phyloP scores from a whole-genome alignment of 2,329 filamentous ascomycete genomes.

The Rachicladosporium sp. region DNA sequence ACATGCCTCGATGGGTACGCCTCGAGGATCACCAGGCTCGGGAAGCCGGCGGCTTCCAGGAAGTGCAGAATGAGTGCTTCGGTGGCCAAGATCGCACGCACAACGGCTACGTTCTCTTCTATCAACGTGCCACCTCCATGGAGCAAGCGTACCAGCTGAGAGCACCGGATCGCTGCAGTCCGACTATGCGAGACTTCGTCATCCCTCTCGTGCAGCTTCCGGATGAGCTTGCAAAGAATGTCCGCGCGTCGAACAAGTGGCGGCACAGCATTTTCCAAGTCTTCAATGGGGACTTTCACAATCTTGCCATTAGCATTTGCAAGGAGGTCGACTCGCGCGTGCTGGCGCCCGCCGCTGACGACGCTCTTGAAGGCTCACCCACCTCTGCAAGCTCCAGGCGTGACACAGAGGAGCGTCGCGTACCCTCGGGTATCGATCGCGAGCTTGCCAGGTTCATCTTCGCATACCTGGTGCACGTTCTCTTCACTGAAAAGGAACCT shows the following conservation, averaged over 20 bases:
- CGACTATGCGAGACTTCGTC: background rate
- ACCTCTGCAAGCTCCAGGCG: background rate
- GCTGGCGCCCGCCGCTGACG: conserved; percentile 1
- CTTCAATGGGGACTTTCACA: conserved; percentile 13
- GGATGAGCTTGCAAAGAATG: conserved; percentile 2
- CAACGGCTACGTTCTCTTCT: conserved; percentile 98
- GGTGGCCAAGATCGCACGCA: conserved; percentile 31
- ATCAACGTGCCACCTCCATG: conserved; percentile 65
- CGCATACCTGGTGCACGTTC: conserved; percentile 1
- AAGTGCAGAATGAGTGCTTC: conserved; percentile 66
- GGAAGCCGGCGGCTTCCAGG: conserved; percentile 60
- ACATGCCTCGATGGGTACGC: conserved; percentile 60
- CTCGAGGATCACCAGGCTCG: conserved; percentile 75
- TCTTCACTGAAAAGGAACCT: conserved; percentile 1
- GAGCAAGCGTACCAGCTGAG: conserved; percentile 22
- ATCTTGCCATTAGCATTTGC: background rate
- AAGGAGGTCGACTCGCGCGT: background rate
- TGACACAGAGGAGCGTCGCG: background rate
- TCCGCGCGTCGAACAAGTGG: conserved; percentile 10
- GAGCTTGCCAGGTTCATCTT: conserved; percentile 1
- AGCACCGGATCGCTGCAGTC: background rate
- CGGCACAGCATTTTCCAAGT: conserved; percentile 12
- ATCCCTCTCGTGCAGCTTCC: conserved; percentile 3
- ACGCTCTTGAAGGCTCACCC: background rate
- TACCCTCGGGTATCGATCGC: background rate